Base-by-base conservation (phyloP, 1,284 basidiomycete species). In the Cutaneotrichosporon cutaneum region DNA sequence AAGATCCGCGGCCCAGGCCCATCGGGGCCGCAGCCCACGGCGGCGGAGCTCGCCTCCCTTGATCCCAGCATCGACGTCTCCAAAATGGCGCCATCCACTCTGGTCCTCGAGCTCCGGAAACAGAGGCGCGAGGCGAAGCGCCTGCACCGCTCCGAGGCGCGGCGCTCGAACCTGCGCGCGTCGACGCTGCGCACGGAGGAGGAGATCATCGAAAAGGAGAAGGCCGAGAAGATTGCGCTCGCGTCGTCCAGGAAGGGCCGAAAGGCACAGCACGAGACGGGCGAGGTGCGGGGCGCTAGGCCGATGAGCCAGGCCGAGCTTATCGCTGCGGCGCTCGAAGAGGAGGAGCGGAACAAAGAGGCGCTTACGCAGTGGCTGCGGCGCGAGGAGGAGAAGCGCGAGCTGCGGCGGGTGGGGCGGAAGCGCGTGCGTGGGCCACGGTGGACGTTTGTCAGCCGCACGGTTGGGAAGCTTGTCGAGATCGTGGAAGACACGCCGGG, bases 291-390 rank as follows among this genome's bases (percentile, higher is more conserved):
- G 16, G 71, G 70, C 14, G 63, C 66, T 8, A 59, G 70, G 13
- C 67, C 64, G 2, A 72, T 76, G 70, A 82, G 82, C 3, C 82
- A 83, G 64, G 81, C 79, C 35, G 81, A 82, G 56, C 70, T 82
- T 26, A 83, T 83, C 56, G 81, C 79, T 10, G 81, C 80, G 50
- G 82, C 82, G 4, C 71, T 83, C 52, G 81, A 82, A 66, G 80
- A 80, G 48, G 82, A 83, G 64, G 82, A 83, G 68, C 70, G 77
- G 60, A 83, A 83, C 66, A 78, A 80, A 42, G 81, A 81, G 62
- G 78, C 77, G n/a, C 69, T 83, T 44, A 70, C 75, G 24, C 74
- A 76, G 44, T 83, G 82, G 73, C 67, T 83, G 61, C 77, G 77
- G 58, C 75, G 76, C 48, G 82, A 83, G 60, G 82, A 83, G 66